Base-by-base conservation (phyloP, 352 stramenopile genomes). In the Peronospora tabacina region DNA sequence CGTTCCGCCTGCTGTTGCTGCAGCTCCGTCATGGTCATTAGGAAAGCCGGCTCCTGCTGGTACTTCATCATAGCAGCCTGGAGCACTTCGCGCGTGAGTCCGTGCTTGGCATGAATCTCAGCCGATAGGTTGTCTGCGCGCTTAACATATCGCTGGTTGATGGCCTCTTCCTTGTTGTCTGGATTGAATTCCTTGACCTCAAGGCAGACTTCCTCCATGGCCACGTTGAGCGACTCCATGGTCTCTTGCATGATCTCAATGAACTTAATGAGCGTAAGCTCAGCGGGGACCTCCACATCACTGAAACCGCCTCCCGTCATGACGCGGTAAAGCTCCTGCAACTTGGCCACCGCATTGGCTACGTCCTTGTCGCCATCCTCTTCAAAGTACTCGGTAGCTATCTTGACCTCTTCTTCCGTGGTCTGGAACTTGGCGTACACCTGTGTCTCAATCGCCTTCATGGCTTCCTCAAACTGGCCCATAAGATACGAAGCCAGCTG, bases 31-130 rank as follows among this genome's bases (percentile, higher is more conserved):
- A 93, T 90, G 50, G 76, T 68, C 72, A 85, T 89, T 44, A 93
- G 58, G 64, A 93, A 93, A 24, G 78, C 71, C 36, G 82, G 73
- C 58, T 93, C 82, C 65, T 93, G 82, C 68, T 93, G 82, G 69
- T 93, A 93, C 66, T 89, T 88, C 82, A 93, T 93, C 82, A 93
- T 93, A n/a, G 79, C 82, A 12, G 82, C 82, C 66, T 93, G 82
- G 16, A 93, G 63, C 46, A 93, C 79, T 53, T 93, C 82, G 43
- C 80, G 77, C 62, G 82, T 90, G 48, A 93, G 75, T 7, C 82
- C 82, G 61, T 93, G 79, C 70, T 93, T 84, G 54, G 81, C 79
- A 66, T 93, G 82, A 63, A 93, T 93, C 58, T 93, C 76, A 22
- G 78, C 66, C 49, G 79, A 90, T 30, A 90, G 66, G 34, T 79